phyloP scores from a whole-genome alignment of 306 rosid species.

The Dicorynia guianensis region DNA sequence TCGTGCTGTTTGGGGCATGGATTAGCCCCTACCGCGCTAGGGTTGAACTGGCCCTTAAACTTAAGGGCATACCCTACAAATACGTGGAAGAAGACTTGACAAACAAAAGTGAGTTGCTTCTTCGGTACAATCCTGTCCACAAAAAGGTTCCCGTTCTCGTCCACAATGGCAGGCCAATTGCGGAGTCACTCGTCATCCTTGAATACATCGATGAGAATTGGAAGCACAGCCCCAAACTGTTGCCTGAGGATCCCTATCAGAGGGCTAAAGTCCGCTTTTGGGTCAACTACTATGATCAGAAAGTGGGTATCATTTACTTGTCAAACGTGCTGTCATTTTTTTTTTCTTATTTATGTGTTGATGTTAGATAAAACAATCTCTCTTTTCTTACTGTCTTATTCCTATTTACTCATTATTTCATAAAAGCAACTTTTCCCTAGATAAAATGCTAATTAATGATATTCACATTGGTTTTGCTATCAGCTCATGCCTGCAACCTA shows the following conservation, averaged over 20 bases:
- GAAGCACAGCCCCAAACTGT: conserved; percentile 16
- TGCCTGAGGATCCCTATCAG: conserved; percentile 27
- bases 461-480: neutral
- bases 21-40: neutral
- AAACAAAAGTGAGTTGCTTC: conserved; percentile 38
- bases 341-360: no score
- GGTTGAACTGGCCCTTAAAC: conserved; percentile 35
- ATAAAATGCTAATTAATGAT: no score
- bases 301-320: neutral
- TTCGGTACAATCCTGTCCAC: conserved; percentile 35
- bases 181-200: conserved; percentile 37
- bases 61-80: conserved; percentile 41
- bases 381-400: no score
- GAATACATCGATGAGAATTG: conserved; percentile 36
- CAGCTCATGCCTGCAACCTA: conserved; percentile 10
- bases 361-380: no score
- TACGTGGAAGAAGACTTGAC: conserved; percentile 36
- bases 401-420: no score
- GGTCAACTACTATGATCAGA: conserved; percentile 33
- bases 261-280: conserved; percentile 34
- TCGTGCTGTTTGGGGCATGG: conserved; percentile 35
- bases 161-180: conserved; percentile 37
- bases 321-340: neutral
- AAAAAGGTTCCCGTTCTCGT: conserved; percentile 39
- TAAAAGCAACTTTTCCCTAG: no score